phyloP scores from a whole-genome alignment of 129 eudicot species.

The Erigeron canadensis region DNA sequence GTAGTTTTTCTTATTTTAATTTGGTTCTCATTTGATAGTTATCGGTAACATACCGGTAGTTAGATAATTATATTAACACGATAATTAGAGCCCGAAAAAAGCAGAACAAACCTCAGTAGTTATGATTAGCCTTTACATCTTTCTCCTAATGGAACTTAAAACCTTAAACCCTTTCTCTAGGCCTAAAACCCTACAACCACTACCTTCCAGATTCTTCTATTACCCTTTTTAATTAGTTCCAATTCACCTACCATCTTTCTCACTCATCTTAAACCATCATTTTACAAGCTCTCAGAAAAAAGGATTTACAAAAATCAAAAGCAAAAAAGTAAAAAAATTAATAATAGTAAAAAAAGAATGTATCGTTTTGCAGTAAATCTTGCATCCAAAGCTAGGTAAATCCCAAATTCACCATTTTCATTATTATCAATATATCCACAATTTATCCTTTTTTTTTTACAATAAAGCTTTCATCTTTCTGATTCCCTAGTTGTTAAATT shows the following conservation, averaged over 20 bases:
- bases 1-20: too few species aligned
- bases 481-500: background rate
- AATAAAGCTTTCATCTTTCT: background rate
- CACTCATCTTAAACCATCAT: background rate
- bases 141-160: background rate
- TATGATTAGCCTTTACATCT: too few species aligned
- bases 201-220: slow-evolving; percentile 58
- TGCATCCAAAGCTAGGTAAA: slow-evolving; percentile 54
- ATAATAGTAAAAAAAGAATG: too few species aligned
- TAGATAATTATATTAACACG: too few species aligned
- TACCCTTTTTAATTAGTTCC: slow-evolving; percentile 13
- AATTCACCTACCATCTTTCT: background rate
- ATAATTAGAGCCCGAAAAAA: too few species aligned
- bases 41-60: too few species aligned
- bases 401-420: background rate
- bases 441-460: too few species aligned
- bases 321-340: background rate
- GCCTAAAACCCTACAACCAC: slow-evolving; percentile 47
- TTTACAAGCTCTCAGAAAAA: background rate
- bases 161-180: background rate
- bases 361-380: slow-evolving; percentile 59
- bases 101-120: too few species aligned
- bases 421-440: background rate
- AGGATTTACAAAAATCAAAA: slow-evolving; percentile 2
- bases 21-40: too few species aligned